Evolutionary conservation across 371 early-diverging fungal genomes (phyloP), one percentile per base, ranked within the genome.

Genomic region (Actinomucor elegans): DNA sequence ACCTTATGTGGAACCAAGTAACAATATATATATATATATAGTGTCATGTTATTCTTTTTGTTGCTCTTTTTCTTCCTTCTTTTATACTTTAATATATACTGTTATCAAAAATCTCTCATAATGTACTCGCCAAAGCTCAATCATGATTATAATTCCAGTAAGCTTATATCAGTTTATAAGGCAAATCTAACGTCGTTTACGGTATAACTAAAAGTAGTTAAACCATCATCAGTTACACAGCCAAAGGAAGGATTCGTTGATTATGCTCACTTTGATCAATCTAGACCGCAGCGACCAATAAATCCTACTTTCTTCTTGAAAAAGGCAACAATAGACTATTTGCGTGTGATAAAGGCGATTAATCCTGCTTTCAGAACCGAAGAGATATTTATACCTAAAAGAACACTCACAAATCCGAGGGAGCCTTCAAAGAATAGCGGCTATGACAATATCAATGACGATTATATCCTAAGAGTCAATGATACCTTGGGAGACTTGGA

Each of bases 341-440:
- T 37, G 2, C 11, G 49, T 24, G 35, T 59, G 0, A 31, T 59
- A 1, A 33, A 48, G 23, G 48, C 29, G 8, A 48, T 23, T 3
- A 41, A 59, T 17, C 62, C 62, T 29, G n/a, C 11, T 12, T 61
- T 52, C 32, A 49, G 32, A 18, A 35, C 36, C 12, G 57, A 52
- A 3, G 27, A 33, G 12, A 20, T 57, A 17, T 42, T 32, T 49
- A 57, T 57, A 48, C 63, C 63, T 0, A 59, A 38, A 34, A 55
- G 66, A 38, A 56, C 61, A 28, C 24, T 65, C 5, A 65, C 66
- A 4, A 28, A 56, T 27, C 66, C 66, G 11, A 48, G 46, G n/a
- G 54, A 49, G 42, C 57, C 66, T 17, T 51, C 61, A 14, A 65
- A 56, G 15, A 65, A 65, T 17, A 38, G 44, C 41, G 66, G 66